phyloP scores from a whole-genome alignment of 148 eudicot genomes.

The Arbutus unedo region DNA sequence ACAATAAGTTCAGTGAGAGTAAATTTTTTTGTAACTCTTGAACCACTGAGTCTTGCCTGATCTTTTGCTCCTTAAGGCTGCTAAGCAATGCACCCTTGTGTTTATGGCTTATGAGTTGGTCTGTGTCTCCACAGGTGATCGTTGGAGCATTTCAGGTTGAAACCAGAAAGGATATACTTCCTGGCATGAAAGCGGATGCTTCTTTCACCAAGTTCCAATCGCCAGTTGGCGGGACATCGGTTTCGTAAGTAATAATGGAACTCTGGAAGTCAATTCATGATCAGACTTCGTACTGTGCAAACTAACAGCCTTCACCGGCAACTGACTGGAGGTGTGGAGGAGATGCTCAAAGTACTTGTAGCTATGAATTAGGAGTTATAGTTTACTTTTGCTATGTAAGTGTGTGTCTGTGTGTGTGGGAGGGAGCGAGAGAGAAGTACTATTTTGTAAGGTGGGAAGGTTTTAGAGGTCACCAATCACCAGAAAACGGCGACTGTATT shows the following conservation, averaged over 20 bases:
- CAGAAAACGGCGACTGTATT: slow-evolving; percentile 34
- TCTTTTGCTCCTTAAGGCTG: background rate
- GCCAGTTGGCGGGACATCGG: slow-evolving; percentile 40
- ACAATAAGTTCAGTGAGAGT: background rate
- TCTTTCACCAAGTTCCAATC: slow-evolving; percentile 33
- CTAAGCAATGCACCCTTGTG: background rate
- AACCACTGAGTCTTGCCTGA: background rate
- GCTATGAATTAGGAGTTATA: slow-evolving; percentile 27
- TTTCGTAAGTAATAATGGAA: slow-evolving; percentile 35
- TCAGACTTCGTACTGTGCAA: slow-evolving; percentile 42
- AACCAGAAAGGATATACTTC: slow-evolving; percentile 45
- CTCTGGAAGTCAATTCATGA: slow-evolving; percentile 37
- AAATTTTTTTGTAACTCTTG: background rate
- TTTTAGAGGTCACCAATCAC: slow-evolving; percentile 31
- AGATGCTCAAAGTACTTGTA: slow-evolving; percentile 14
- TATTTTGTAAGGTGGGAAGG: slow-evolving; percentile 24
- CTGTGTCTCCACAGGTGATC: slow-evolving; percentile 46
- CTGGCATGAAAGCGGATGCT: slow-evolving; percentile 45
- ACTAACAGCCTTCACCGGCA: slow-evolving; percentile 12
- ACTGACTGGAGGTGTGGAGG: slow-evolving; percentile 25
- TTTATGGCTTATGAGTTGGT: slow-evolving; percentile 11
- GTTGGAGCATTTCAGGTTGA: slow-evolving; percentile 70
- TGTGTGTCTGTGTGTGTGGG: background rate
- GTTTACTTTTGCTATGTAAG: background rate
- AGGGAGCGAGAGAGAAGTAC: background rate